These are phyloP conservation scores for Fusarium sp. DNA, from an alignment of 2,329 filamentous ascomycete genomes.

Conservation along the genomic window DNA sequence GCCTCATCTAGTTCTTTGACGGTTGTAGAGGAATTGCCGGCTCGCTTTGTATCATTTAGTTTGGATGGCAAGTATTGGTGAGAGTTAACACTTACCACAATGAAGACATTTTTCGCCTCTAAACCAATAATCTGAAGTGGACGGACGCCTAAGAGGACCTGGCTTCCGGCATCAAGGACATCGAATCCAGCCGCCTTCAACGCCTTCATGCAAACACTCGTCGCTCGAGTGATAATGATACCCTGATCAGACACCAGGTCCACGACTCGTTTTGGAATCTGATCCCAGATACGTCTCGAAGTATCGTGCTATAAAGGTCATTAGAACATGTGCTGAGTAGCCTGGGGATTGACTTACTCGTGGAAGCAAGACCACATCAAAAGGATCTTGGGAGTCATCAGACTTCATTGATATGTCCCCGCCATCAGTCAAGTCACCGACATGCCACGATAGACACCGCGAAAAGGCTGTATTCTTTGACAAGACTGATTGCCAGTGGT, in stretches of 20 bases:
- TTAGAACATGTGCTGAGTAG: neutral
- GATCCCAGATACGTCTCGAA: neutral
- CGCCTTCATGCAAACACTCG: accelerated
- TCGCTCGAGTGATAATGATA: neutral
- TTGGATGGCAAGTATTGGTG: too few species aligned
- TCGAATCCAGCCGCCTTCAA: accelerated
- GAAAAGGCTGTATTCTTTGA: neutral
- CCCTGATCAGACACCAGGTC: accelerated
- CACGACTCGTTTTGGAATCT: accelerated
- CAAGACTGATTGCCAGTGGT: neutral
- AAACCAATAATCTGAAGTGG: neutral
- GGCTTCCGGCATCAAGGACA: neutral
- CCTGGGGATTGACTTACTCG: accelerated
- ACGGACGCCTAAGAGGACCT: neutral
- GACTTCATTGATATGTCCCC: neutral
- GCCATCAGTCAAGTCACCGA: neutral
- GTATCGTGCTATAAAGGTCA: neutral
- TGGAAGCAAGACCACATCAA: neutral
- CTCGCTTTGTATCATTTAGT: neutral
- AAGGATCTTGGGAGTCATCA: neutral
- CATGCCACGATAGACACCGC: neutral
- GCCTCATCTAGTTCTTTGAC: neutral
- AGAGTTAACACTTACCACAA: neutral
- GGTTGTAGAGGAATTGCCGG: neutral
- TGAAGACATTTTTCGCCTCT: neutral